phyloP scores from a whole-genome alignment of 768 basidiomycete genomes.

The Termitomyces sp. region DNA sequence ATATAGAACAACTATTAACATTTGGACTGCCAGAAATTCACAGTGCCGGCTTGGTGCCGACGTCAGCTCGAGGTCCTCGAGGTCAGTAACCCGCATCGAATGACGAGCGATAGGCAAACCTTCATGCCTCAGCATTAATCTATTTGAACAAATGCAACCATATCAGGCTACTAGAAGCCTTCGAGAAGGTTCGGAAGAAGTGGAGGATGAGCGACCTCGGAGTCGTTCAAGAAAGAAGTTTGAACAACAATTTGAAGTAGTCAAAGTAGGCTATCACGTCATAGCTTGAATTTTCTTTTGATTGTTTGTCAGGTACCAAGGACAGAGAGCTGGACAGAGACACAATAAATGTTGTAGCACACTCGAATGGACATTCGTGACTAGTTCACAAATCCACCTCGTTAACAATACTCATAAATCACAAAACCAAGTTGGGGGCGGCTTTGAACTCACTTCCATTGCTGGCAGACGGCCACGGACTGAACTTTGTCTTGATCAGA shows the following conservation, averaged over 20 bases:
- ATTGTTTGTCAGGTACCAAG: too few relatives aligned
- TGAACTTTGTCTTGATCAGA: background rate
- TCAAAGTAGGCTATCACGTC: background rate
- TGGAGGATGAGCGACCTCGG: background rate
- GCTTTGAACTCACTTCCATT: background rate
- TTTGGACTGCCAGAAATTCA: background rate
- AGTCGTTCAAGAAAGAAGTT: background rate
- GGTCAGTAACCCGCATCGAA: background rate
- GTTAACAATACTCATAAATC: too few relatives aligned
- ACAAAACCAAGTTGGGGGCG: background rate
- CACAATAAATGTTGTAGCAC: too few relatives aligned
- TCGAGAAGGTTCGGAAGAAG: background rate
- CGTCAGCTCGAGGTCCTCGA: background rate
- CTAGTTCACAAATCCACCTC: too few relatives aligned
- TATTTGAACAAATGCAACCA: background rate
- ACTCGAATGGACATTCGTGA: too few relatives aligned
- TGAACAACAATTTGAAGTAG: background rate
- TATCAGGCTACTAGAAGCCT: background rate
- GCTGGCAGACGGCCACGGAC: background rate
- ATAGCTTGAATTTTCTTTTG: background rate
- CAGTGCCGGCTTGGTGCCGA: background rate
- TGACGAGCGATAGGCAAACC: background rate
- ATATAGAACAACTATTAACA: background rate
- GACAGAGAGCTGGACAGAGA: too few relatives aligned
- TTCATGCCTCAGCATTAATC: background rate